Conservation (phyloP, 73 alveolate genomes). For the Loxodes magnus region DNA sequence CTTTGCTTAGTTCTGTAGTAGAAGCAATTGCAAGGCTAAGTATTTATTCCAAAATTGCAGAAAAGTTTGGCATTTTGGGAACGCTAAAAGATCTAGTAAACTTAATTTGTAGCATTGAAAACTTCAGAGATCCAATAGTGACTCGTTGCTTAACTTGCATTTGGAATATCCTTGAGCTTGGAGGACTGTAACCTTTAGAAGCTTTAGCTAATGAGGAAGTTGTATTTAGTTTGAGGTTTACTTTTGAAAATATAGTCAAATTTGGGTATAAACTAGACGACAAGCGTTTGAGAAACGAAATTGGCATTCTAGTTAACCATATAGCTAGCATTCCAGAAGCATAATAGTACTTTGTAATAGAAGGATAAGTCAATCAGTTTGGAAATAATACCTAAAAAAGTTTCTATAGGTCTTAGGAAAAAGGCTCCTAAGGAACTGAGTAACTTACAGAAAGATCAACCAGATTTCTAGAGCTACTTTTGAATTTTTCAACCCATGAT, state of each 20-base stretch:
- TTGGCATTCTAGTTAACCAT: constrained; percentile 73
- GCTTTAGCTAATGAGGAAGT: constrained; percentile 84
- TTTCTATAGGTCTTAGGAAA: too few species aligned
- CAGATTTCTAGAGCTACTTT: constrained; percentile 74
- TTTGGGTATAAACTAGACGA: constrained; percentile 92
- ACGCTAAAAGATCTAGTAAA: constrained; percentile 79
- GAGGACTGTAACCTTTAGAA: constrained; percentile 75
- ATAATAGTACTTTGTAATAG: constrained; percentile 71
- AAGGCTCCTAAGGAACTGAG: too few species aligned
- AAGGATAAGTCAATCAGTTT: constrained; percentile 35
- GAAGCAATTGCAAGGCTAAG: constrained; percentile 59
- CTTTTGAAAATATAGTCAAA: constrained; percentile 76
- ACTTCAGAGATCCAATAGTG: constrained; percentile 88
- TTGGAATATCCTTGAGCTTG: constrained; percentile 94
- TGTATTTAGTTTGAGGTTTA: constrained; percentile 64
- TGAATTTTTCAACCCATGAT: constrained; percentile 84
- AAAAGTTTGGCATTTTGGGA: constrained; percentile 82
- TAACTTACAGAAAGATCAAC: too few species aligned
- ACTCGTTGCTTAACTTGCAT: constrained; percentile 84
- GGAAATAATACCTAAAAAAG: too few species aligned
- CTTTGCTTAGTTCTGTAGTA: constrained; percentile 47
- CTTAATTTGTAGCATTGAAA: constrained; percentile 69
- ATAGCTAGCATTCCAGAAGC: constrained; percentile 74
- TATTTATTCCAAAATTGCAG: constrained; percentile 64
- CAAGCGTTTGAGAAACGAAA: constrained; percentile 87